Base-by-base conservation (phyloP, 768 basidiomycete genomes). In the Mycena filopes region DNA sequence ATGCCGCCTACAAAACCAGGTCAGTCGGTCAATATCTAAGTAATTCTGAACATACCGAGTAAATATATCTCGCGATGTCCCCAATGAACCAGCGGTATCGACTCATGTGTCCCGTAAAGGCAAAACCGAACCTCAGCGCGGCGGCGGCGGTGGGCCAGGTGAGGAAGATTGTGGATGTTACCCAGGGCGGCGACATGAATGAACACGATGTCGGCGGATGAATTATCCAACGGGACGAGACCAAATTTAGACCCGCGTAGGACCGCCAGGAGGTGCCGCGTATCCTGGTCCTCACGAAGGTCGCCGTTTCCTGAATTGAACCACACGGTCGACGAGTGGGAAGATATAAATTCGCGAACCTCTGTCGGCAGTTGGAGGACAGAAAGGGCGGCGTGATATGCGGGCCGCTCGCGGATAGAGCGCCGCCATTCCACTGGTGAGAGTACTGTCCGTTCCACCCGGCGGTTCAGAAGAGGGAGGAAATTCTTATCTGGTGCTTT, bases 111-210 rank as follows among this genome's bases (percentile, higher is more conserved):
- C 2, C 65, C 65, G 29, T 66, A 66, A 5, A 41, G 6, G 23
- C 26, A 66, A 29, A 66, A 62, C 0, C 42, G 54, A 15, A 66
- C 31, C 5, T 62, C 45, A 3, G 60, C 55, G n/a, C 55, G 41
- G 11, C 23, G 36, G 36, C 65, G 65, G 18, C 47, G 65, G 7
- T 45, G 31, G 20, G 28, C 60, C 16, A 66, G 41, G 25, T 25
- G 41, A 9, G 65, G 65, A 1, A 66, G 26, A 1, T 38, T 28
- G 43, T 62, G 60, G 4, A 66, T 20, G 9, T 38, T 46, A 18
- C 8, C 3, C 18, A 66, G 48, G 7, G 60, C 65, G 2, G 47
- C 48, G 42, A 66, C 65, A 25, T 66, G 65, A 16, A 66, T 51
- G 50, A 66, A 66, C 0, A 62, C 45, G 15, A 58, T 13, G 13